Percentiles rank a stretch among this genome's conserved stretches.
phyloP scores from a whole-genome alignment of 1,284 basidiomycete species.

The Heterobasidion irregulare region DNA sequence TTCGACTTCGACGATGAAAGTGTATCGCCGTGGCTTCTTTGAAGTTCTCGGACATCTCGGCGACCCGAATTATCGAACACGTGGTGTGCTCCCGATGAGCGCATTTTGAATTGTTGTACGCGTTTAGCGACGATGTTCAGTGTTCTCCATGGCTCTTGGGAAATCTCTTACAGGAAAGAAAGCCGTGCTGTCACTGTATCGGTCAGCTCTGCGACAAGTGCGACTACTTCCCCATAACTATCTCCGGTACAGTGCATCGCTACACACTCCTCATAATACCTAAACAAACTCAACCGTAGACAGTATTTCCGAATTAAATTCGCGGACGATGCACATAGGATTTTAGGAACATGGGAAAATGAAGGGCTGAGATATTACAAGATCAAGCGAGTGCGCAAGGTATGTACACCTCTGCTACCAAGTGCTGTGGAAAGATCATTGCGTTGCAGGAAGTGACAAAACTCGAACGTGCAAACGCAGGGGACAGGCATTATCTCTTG shows the following conservation, averaged over 20 bases:
- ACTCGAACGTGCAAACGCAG: conserved; percentile 49
- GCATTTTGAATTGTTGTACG: too few relatives aligned
- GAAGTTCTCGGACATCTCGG: too few relatives aligned
- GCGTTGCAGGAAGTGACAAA: conserved; percentile 42
- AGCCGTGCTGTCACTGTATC: conserved; percentile 34
- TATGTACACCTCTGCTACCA: conserved; percentile 13
- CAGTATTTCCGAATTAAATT: conserved; percentile 59
- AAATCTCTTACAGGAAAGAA: background rate
- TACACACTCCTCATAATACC: conserved; percentile 5
- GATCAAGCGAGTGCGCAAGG: conserved; percentile 32
- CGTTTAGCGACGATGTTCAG: too few relatives aligned
- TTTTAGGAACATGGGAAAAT: conserved; percentile 6
- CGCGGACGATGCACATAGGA: conserved; percentile 42
- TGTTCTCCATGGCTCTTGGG: background rate
- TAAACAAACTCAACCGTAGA: conserved; percentile 25
- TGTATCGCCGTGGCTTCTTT: too few relatives aligned
- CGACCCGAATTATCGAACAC: too few relatives aligned
- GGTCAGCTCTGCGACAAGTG: conserved; percentile 42
- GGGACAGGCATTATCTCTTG: conserved; percentile 43
- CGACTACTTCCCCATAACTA: conserved; percentile 47
- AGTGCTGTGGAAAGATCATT: background rate
- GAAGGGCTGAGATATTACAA: conserved; percentile 16
- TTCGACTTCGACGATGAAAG: too few relatives aligned
- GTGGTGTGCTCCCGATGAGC: too few relatives aligned
- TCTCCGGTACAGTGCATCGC: conserved; percentile 35